These are phyloP conservation scores for Ceratocystis lukuohia DNA, from an alignment of 2,329 filamentous ascomycete genomes.

Conservation along the genomic window DNA sequence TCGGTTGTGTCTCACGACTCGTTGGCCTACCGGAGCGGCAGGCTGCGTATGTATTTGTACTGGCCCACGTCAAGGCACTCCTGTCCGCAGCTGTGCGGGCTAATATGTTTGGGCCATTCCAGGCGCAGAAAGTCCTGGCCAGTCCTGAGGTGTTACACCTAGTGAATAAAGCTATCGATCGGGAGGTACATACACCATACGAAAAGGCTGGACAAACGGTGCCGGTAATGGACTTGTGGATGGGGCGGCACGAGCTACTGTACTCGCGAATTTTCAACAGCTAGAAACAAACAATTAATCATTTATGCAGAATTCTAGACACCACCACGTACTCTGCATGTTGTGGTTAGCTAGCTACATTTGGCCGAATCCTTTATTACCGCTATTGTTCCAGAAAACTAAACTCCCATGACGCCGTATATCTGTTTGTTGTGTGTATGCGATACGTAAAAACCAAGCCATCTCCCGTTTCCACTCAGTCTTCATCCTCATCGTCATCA, in stretches of 20 bases:
- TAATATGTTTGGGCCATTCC: conserved; percentile 67
- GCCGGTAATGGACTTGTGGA: conserved; percentile 69
- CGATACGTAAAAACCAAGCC: conserved; percentile 2
- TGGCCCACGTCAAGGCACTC: conserved; percentile 63
- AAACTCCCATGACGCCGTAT: conserved; percentile 15
- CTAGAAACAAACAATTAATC: conserved; percentile 27
- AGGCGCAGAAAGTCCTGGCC: conserved; percentile 61
- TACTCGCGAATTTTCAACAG: conserved; percentile 84
- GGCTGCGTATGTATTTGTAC: conserved; percentile 60
- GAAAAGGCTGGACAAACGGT: conserved; percentile 62
- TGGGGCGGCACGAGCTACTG: conserved; percentile 67
- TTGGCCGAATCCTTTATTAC: not conserved
- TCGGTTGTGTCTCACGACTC: conserved; percentile 51
- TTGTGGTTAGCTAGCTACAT: not conserved
- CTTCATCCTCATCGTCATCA: conserved; percentile 34
- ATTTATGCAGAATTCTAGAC: not conserved
- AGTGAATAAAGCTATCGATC: conserved; percentile 44
- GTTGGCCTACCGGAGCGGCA: conserved; percentile 47
- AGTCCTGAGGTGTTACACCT: conserved; percentile 42
- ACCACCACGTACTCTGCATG: conserved; percentile 25
- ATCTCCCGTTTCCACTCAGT: not conserved
- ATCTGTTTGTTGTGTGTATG: conserved; percentile 19
- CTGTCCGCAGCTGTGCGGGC: conserved; percentile 65
- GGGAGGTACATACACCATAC: conserved; percentile 44
- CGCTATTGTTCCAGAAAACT: not conserved